Conservation (phyloP, 805 yeast species). For the Yamadazyma nakazawae region DNA sequence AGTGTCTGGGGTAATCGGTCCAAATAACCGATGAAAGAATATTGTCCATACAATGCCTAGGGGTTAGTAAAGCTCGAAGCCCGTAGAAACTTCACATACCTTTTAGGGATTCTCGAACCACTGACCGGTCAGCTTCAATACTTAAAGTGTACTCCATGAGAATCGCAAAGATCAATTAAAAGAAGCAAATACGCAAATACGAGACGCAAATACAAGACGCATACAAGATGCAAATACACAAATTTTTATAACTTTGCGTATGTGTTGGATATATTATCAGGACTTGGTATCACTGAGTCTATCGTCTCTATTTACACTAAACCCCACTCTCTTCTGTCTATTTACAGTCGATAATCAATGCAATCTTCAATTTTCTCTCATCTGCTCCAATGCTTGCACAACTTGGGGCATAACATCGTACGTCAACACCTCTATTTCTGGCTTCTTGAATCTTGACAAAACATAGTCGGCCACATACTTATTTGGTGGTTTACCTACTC, state of each 20-base stretch:
- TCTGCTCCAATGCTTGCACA: not conserved
- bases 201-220: not conserved
- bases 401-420: conserved; percentile 36
- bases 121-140: conserved; percentile 50
- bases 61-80: not conserved
- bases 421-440: conserved; percentile 43
- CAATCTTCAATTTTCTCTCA: not conserved
- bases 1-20: conserved; percentile 54
- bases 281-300: no score
- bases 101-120: conserved; percentile 51
- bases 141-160: conserved; percentile 47
- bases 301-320: no score
- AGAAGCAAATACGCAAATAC: not conserved
- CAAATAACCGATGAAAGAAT: conserved; percentile 67
- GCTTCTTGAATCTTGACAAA: conserved; percentile 45
- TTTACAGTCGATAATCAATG: not conserved
- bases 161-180: not conserved
- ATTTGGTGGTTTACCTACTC: conserved; percentile 66
- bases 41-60: conserved; percentile 63
- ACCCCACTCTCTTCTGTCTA: not conserved
- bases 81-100: conserved; percentile 33
- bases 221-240: no score
- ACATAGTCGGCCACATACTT: conserved; percentile 61
- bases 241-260: no score
- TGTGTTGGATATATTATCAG: no score